Conservation (phyloP, 257 asterid species). For the Plantago ovata region DNA sequence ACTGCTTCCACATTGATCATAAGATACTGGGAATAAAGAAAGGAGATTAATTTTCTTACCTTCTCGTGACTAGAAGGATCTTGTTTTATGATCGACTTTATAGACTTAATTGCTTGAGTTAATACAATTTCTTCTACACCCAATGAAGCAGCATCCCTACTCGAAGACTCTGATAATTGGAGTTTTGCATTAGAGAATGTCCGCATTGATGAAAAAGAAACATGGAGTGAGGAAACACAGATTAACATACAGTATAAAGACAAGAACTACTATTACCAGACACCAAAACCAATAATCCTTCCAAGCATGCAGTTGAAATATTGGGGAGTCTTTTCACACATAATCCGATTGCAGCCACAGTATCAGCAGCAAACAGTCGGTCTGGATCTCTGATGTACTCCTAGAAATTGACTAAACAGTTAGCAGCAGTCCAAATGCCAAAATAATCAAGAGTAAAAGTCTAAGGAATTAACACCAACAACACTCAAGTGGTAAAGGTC, state of each 20-base stretch:
- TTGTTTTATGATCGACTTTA: conserved; percentile 69
- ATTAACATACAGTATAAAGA: conserved; percentile 17
- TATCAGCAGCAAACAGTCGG: conserved; percentile 90
- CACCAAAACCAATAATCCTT: conserved; percentile 69
- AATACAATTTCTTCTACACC: conserved; percentile 69
- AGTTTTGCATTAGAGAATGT: conserved; percentile 14
- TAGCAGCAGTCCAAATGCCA: conserved; percentile 24
- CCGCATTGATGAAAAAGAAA: background rate
- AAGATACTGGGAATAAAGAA: conserved; percentile 13
- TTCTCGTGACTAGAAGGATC: conserved; percentile 73
- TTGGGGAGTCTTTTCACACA: conserved; percentile 76
- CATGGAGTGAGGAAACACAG: conserved; percentile 11
- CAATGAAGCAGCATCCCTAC: conserved; percentile 37
- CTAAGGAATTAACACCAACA: too few relatives aligned
- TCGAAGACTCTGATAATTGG: conserved; percentile 52
- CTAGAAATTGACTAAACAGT: conserved; percentile 38
- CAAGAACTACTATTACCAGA: conserved; percentile 48
- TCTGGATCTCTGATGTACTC: conserved; percentile 94
- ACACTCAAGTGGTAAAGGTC: too few relatives aligned
- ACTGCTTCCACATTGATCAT: background rate
- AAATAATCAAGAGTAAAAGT: too few relatives aligned
- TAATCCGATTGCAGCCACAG: conserved; percentile 88
- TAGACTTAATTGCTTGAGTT: conserved; percentile 79
- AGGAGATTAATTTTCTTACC: conserved; percentile 37
- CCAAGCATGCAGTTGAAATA: conserved; percentile 69